Percentiles rank a stretch among this genome's conserved stretches.
phyloP scores from a whole-genome alignment of 140 eudicot genomes.

The Erigeron philadelphicus region DNA sequence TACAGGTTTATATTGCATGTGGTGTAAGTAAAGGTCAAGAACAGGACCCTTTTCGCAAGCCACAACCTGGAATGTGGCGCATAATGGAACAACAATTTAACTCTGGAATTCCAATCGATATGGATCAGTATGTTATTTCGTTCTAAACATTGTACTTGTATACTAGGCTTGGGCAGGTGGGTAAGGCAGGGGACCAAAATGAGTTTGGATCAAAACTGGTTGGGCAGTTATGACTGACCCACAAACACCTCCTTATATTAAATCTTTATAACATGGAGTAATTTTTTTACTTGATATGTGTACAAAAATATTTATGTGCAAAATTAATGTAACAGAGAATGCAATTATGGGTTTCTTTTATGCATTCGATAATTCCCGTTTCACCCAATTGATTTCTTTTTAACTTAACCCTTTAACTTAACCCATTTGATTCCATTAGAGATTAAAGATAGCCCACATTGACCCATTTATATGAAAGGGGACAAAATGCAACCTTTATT shows the following conservation, averaged over 20 bases:
- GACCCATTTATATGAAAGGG: not conserved
- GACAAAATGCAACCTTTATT: not conserved
- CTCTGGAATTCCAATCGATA: slow-evolving; percentile 68
- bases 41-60: slow-evolving; percentile 82
- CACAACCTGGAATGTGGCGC: slow-evolving; percentile 91
- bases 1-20: slow-evolving; percentile 88
- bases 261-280: not conserved
- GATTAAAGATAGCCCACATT: not conserved
- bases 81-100: slow-evolving; percentile 78
- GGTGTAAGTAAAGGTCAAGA: slow-evolving; percentile 57
- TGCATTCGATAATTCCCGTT: not conserved
- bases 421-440: not conserved
- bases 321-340: not conserved
- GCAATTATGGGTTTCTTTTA: not conserved
- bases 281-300: not conserved
- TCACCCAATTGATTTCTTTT: not conserved
- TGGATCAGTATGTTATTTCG: slow-evolving; percentile 53
- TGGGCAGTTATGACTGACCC: not conserved
- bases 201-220: not conserved
- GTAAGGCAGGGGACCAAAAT: not conserved
- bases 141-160: slow-evolving; percentile 12
- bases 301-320: not conserved
- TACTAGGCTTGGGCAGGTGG: not conserved
- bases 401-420: not conserved
- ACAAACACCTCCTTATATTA: not conserved